Evolutionary conservation across 2,329 filamentous ascomycete genomes (phyloP).

Genomic region (Aureobasidium sp.): DNA sequence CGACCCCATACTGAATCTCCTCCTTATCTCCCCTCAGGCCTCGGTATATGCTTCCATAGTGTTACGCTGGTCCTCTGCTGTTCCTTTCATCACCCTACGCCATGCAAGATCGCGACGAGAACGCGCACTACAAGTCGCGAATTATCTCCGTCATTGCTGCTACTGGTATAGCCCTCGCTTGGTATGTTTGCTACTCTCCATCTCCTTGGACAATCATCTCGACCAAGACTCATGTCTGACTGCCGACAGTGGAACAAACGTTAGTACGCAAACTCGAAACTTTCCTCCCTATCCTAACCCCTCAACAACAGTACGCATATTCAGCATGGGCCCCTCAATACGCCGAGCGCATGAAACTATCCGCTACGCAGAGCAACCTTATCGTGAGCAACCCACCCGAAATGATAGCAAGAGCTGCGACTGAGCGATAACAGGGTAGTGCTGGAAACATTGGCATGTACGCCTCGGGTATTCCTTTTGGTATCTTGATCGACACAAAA

Average conservation of each 20-base stretch:
- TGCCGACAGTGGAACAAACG: constrained; percentile 61
- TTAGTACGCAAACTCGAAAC: constrained; percentile 36
- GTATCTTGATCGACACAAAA: constrained; percentile 73
- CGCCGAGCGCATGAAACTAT: constrained; percentile 73
- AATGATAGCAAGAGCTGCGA: constrained; percentile 16
- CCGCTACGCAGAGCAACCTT: constrained; percentile 86
- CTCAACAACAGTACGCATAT: constrained; percentile 76
- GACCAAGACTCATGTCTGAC: neutral
- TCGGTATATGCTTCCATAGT: neutral
- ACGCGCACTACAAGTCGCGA: constrained; percentile 52
- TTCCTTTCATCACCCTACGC: constrained; percentile 17
- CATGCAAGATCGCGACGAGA: constrained; percentile 35
- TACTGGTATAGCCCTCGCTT: constrained; percentile 75
- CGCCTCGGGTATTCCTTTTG: constrained; percentile 76
- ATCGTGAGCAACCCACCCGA: constrained; percentile 50
- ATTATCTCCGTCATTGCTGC: constrained; percentile 77
- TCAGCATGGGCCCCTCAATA: constrained; percentile 97
- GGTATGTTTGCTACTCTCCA: constrained; percentile 27
- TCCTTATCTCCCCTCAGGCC: neutral
- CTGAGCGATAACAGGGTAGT: constrained; percentile 38
- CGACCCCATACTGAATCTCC: neutral
- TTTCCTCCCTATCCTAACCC: constrained; percentile 13
- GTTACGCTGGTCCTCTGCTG: neutral
- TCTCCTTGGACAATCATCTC: neutral
- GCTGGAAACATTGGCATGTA: constrained; percentile 92